A percentile compares a stretch with the other conserved stretches of the same genome.
phyloP scores from a whole-genome alignment of 2,329 filamentous ascomycete species.

The Diaporthe vexans region DNA sequence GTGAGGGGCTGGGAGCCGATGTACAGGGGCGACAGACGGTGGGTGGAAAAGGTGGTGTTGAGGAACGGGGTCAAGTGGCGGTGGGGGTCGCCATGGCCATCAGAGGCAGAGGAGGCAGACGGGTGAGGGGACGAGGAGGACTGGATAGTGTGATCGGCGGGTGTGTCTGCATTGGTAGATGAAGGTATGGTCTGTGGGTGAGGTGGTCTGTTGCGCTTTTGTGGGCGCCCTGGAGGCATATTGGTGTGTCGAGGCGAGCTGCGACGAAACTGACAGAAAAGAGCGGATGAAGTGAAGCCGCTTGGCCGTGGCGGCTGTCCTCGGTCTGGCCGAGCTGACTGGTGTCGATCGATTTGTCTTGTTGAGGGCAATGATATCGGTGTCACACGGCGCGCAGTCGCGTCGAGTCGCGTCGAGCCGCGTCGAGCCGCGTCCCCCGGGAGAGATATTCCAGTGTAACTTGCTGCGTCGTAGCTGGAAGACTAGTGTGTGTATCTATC shows the following conservation, averaged over 20 bases:
- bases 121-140: conserved; percentile 33
- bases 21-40: conserved; percentile 68
- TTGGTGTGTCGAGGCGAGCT: neutral
- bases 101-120: conserved; percentile 19
- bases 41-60: conserved; percentile 71
- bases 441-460: neutral
- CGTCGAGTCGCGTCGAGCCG: conserved; percentile 8
- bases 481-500: neutral
- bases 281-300: too few relatives aligned
- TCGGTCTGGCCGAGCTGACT: neutral
- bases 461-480: neutral
- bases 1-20: conserved; percentile 58
- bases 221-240: conserved; percentile 34
- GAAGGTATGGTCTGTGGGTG: neutral
- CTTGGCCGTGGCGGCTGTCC: too few relatives aligned
- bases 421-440: neutral
- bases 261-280: neutral
- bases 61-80: conserved; percentile 61
- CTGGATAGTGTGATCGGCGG: neutral
- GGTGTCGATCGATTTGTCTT: neutral
- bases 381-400: neutral
- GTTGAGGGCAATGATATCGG: neutral
- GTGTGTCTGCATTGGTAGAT: neutral
- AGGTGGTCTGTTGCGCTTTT: conserved; percentile 28
- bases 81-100: conserved; percentile 43